phyloP scores from a whole-genome alignment of 2,329 filamentous ascomycete genomes.

The Endoconidiophora laricicola region DNA sequence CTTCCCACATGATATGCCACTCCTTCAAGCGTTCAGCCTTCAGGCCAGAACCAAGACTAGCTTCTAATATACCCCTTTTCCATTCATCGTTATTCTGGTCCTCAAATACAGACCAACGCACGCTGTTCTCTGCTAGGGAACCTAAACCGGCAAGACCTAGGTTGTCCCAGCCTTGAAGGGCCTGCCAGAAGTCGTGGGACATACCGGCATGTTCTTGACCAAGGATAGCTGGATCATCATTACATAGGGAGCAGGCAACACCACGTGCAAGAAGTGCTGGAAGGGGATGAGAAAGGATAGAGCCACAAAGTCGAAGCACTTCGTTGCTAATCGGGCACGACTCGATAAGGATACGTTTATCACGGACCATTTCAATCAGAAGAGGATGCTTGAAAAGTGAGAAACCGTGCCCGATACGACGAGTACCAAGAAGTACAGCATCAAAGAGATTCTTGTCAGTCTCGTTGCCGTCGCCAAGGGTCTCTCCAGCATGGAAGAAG shows the following conservation, averaged over 20 bases:
- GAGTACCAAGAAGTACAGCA: conserved; percentile 68
- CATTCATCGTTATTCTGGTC: conserved; percentile 58
- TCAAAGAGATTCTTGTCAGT: conserved; percentile 78
- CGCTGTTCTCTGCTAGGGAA: conserved; percentile 78
- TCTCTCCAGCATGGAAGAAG: conserved; percentile 91
- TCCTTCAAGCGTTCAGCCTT: conserved; percentile 59
- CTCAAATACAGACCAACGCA: conserved; percentile 79
- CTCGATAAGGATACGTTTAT: conserved; percentile 76
- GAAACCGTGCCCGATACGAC: conserved; percentile 80
- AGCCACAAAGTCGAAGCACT: conserved; percentile 61
- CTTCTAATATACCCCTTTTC: conserved; percentile 55
- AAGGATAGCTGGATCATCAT: conserved; percentile 80
- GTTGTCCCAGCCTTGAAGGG: conserved; percentile 80
- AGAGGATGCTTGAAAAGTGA: conserved; percentile 83
- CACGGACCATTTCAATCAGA: conserved; percentile 73
- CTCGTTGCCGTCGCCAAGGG: conserved; percentile 54
- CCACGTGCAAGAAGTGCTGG: conserved; percentile 73
- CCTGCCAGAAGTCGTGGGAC: conserved; percentile 91
- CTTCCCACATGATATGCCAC: conserved; percentile 73
- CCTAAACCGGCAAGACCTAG: conserved; percentile 75
- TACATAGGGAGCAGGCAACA: conserved; percentile 68
- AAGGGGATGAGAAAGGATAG: conserved; percentile 61
- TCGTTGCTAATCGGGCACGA: conserved; percentile 87
- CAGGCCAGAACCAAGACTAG: conserved; percentile 51
- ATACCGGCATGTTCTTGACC: conserved; percentile 69